These are phyloP conservation scores for Beta corolliflora DNA, from an alignment of 179 eudicot species.

Conservation along the genomic window DNA sequence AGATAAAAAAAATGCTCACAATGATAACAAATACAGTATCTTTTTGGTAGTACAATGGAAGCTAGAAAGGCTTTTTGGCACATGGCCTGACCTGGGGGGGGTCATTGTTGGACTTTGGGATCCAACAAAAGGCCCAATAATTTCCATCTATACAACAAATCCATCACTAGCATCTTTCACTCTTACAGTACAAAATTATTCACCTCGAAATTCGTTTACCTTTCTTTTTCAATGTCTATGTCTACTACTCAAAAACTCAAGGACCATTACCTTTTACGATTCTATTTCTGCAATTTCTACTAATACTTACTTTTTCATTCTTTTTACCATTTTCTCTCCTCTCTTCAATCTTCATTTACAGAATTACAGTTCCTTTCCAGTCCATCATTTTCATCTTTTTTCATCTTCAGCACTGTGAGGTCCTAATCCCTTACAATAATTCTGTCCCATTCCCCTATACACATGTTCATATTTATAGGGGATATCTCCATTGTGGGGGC, in stretches of 20 bases:
- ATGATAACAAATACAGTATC: not conserved
- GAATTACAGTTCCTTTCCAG: not conserved
- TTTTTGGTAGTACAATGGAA: not conserved
- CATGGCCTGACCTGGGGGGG: not conserved
- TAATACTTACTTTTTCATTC: not conserved
- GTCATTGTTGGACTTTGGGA: constrained; percentile 2
- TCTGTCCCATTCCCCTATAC: not conserved
- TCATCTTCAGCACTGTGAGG: constrained; percentile 1
- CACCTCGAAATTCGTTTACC: constrained; percentile 7
- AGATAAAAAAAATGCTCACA: too few species aligned
- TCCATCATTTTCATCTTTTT: not conserved
- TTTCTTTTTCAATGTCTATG: not conserved
- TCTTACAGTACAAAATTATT: not conserved
- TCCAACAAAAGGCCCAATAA: constrained; percentile 17
- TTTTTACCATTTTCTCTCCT: not conserved
- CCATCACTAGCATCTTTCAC: not conserved
- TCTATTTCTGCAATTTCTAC: not conserved
- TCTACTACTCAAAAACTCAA: not conserved
- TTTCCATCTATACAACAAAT: not conserved
- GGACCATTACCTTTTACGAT: constrained; percentile 3
- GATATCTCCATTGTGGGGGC: too few species aligned
- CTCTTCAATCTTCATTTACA: not conserved
- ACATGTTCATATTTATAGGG: not conserved
- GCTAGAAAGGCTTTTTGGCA: not conserved
- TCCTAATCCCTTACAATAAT: constrained; percentile 10